phyloP scores from a whole-genome alignment of 2,329 filamentous ascomycete genomes.

The Talaromyces sp. region DNA sequence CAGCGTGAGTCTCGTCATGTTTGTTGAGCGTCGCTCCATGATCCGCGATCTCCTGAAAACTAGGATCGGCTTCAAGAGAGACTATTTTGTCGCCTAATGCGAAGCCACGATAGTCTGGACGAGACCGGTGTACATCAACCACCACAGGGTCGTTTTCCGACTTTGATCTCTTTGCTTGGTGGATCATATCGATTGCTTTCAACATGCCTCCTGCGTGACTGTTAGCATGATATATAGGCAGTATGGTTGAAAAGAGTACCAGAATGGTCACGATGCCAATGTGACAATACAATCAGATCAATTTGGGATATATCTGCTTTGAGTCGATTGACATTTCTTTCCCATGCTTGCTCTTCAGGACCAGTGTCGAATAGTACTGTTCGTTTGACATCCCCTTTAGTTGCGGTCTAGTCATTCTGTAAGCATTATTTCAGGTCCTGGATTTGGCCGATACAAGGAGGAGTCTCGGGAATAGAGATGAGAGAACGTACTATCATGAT shows the following conservation, averaged over 20 bases:
- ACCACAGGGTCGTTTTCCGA: slow-evolving; percentile 32
- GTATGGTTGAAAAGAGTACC: slow-evolving; percentile 30
- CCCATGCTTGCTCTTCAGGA: slow-evolving; percentile 53
- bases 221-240: not conserved
- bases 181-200: slow-evolving; percentile 51
- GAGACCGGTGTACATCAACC: slow-evolving; percentile 54
- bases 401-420: slow-evolving; percentile 45
- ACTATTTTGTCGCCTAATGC: slow-evolving; percentile 42
- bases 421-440: not conserved
- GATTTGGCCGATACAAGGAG: not conserved
- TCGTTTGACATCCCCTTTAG: slow-evolving; percentile 45
- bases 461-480: not conserved
- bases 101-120: slow-evolving; percentile 54
- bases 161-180: slow-evolving; percentile 37
- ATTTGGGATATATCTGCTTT: slow-evolving; percentile 44
- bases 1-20: slow-evolving; percentile 43
- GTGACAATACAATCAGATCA: slow-evolving; percentile 52
- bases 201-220: slow-evolving; percentile 46
- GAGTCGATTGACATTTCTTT: slow-evolving; percentile 50
- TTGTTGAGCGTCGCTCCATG: slow-evolving; percentile 45
- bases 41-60: slow-evolving; percentile 48
- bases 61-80: slow-evolving; percentile 55
- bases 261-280: slow-evolving; percentile 59
- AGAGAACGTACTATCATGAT: slow-evolving; percentile 48
- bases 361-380: slow-evolving; percentile 56